Conservation (phyloP, 495 filamentous ascomycete genomes). For the Neurospora tetraspora region DNA sequence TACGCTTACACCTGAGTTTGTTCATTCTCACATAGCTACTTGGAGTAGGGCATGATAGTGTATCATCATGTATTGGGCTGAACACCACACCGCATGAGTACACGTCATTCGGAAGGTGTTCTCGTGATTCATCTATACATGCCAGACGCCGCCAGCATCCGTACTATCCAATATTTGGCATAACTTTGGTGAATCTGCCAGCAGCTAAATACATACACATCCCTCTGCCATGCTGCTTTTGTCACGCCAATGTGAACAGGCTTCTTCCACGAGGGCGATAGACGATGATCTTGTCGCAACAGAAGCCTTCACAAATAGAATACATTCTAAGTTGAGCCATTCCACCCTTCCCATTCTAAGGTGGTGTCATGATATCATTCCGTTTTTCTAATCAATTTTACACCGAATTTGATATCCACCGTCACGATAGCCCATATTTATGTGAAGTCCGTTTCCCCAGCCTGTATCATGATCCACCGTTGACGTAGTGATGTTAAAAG, state of each 20-base stretch:
- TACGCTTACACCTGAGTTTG: neutral
- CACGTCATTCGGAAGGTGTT: neutral
- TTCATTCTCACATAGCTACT: neutral
- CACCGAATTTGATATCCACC: neutral
- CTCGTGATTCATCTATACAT: neutral
- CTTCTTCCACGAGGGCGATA: neutral
- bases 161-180: neutral
- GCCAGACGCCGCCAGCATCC: neutral
- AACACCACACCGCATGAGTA: neutral
- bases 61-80: neutral
- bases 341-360: neutral
- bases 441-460: neutral
- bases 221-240: neutral
- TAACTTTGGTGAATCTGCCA: neutral
- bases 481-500: neutral
- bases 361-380: neutral
- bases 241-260: neutral
- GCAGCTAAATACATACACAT: neutral
- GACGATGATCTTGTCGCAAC: neutral
- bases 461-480: neutral
- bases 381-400: neutral
- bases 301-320: neutral
- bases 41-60: neutral
- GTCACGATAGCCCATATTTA: neutral
- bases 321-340: neutral